phyloP scores from a whole-genome alignment of 208 protist species.

The Novymonas esmeraldas region DNA sequence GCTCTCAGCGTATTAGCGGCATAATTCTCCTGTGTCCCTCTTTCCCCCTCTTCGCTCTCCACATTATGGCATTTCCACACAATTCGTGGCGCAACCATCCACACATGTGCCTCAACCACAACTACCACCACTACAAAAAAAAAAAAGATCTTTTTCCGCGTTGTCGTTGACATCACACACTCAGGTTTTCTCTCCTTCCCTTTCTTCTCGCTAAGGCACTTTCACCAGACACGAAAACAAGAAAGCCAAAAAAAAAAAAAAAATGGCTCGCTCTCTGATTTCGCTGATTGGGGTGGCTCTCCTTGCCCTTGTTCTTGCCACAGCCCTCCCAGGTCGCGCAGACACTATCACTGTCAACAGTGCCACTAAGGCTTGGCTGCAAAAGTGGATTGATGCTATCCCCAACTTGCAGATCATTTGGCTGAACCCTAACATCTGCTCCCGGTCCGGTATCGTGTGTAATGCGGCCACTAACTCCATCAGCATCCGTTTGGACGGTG shows the following conservation, averaged over 20 bases:
- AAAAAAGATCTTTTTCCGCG: no score
- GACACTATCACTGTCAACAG: conserved; percentile 14
- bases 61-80: no score
- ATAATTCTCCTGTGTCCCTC: no score
- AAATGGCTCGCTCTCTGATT: conserved; percentile 8
- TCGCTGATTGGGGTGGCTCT: conserved; percentile 7
- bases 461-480: conserved; percentile 3
- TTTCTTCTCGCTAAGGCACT: background rate
- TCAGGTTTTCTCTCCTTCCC: background rate
- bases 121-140: no score
- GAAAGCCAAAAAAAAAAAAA: background rate
- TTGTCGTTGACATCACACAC: no score
- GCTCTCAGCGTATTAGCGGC: no score
- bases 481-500: conserved; percentile 19
- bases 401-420: conserved; percentile 27
- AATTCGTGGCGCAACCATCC: no score
- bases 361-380: conserved; percentile 2
- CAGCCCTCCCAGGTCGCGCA: conserved; percentile 4
- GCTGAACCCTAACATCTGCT: conserved; percentile 20
- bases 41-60: no score
- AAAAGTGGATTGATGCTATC: conserved; percentile 18
- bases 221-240: background rate
- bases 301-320: conserved; percentile 8
- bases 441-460: conserved; percentile 25
- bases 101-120: no score